Conservation (phyloP, 2,329 filamentous ascomycete genomes). For the Fusarium scirpi region DNA sequence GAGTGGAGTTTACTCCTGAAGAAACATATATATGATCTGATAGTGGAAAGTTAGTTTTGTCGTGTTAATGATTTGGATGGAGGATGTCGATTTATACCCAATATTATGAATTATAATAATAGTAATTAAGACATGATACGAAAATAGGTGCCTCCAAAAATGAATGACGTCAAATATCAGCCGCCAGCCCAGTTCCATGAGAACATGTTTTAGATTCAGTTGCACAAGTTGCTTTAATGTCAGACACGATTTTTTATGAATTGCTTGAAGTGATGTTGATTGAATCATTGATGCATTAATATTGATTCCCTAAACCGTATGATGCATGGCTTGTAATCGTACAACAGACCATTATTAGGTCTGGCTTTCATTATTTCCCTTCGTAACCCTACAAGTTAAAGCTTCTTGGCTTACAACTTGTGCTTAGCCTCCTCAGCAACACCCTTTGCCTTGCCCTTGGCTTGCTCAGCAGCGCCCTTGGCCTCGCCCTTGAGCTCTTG, state of each 20-base stretch:
- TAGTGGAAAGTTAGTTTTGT: not conserved
- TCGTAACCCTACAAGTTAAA: not conserved
- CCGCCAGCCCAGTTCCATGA: not conserved
- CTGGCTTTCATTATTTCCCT: slow-evolving; percentile 26
- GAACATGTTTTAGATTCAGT: not conserved
- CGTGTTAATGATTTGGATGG: not conserved
- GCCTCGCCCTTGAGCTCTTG: slow-evolving; percentile 57
- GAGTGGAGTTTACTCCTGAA: not conserved
- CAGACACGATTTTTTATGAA: too few species aligned
- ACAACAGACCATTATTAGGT: slow-evolving; percentile 25
- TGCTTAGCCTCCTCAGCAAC: slow-evolving; percentile 34
- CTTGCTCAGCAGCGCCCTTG: slow-evolving; percentile 56
- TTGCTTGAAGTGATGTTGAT: not conserved
- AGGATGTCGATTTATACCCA: not conserved
- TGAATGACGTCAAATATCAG: slow-evolving; percentile 16
- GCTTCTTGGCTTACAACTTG: slow-evolving; percentile 31
- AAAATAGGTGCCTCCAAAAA: not conserved
- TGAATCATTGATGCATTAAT: slow-evolving; percentile 25
- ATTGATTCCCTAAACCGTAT: slow-evolving; percentile 30
- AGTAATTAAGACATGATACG: not conserved
- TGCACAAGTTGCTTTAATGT: not conserved
- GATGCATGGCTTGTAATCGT: slow-evolving; percentile 40
- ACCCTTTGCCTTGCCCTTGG: slow-evolving; percentile 49
- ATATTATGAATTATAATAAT: not conserved
- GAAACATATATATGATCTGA: not conserved